Evolutionary conservation across 805 yeast species (phyloP), one percentile per base, ranked within the genome.

Genomic region (Yarrowia bubula): DNA sequence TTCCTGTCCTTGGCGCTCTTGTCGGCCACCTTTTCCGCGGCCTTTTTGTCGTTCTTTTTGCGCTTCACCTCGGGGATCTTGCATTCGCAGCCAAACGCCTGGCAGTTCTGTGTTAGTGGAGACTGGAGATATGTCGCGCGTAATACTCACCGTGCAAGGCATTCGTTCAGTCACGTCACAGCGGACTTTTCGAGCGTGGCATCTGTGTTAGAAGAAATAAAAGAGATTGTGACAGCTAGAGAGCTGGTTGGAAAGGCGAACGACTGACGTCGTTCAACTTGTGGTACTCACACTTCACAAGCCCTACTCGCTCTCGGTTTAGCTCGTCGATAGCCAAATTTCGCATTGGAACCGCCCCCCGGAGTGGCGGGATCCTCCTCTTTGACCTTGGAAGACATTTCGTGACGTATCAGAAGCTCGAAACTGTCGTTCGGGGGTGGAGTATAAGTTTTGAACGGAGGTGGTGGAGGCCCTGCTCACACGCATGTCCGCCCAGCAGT

Each of bases 161-260:
- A 79, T 78, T 64, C 77, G 81, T 38, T 74, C 73, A 13, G 79
- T 87, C 66, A 76, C 78, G 66, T 76, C 78, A 75, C 96, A 89
- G 39, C 92, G 82, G n/a, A 89, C 95, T 70, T 89, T 89, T 39
- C 95, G 78, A 8, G 87, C 82, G 64, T 90, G 85, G 71, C 95
- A 89, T 76, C 70, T 69, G 42, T 15, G 65, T 28, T 53, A 53
- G 60, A 14, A n/a, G n/a, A n/a, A n/a, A n/a, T n/a, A n/a, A n/a
- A n/a, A n/a, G n/a, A n/a, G n/a, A n/a, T n/a, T n/a, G n/a, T n/a
- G n/a, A n/a, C n/a, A n/a, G n/a, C n/a, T n/a, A n/a, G n/a, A n/a
- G n/a, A n/a, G n/a, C n/a, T n/a, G n/a, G n/a, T n/a, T n/a, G n/a
- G n/a, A n/a, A n/a, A n/a, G n/a, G n/a, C n/a, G n/a, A n/a, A 8